phyloP scores from a whole-genome alignment of 768 basidiomycete species.

The Kwoniella sp. region DNA sequence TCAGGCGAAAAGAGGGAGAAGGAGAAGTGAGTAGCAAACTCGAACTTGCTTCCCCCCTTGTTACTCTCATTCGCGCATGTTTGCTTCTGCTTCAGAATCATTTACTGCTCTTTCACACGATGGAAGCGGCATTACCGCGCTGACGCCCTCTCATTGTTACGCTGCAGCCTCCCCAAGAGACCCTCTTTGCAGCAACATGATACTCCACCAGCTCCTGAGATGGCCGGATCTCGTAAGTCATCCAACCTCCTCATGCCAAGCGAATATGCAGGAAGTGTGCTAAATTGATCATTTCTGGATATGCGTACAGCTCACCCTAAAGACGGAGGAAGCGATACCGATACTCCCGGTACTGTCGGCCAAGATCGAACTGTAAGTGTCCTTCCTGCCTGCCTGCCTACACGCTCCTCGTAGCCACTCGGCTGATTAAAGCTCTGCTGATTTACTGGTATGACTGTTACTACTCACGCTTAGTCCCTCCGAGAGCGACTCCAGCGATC shows the following conservation, averaged over 20 bases:
- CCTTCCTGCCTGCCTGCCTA: too few relatives aligned
- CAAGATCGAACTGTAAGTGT: constrained; percentile 33
- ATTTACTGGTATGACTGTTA: too few relatives aligned
- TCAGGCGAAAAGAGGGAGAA: constrained; percentile 39
- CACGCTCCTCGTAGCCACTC: constrained; percentile 9
- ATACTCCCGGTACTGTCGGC: constrained; percentile 46
- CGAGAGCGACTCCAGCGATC: constrained; percentile 67
- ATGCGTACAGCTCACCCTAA: constrained; percentile 23
- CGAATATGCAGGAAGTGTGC: not conserved
- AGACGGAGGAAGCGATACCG: constrained; percentile 42
- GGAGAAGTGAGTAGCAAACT: constrained; percentile 47
- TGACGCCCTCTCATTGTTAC: too few relatives aligned
- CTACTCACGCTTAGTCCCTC: too few relatives aligned
- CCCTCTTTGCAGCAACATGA: constrained; percentile 34
- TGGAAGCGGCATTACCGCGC: too few relatives aligned
- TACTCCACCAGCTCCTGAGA: constrained; percentile 28
- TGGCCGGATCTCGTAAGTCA: constrained; percentile 26
- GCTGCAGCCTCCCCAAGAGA: constrained; percentile 48
- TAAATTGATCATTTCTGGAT: not conserved
- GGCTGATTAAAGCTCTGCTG: constrained; percentile 1
- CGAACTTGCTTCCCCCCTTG: not conserved
- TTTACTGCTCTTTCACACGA: too few relatives aligned
- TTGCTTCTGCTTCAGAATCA: not conserved
- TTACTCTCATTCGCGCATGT: too few relatives aligned
- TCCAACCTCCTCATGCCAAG: not conserved